Evolutionary conservation across 495 filamentous ascomycete species (phyloP).

Genomic region (Hypoxylon fragiforme): DNA sequence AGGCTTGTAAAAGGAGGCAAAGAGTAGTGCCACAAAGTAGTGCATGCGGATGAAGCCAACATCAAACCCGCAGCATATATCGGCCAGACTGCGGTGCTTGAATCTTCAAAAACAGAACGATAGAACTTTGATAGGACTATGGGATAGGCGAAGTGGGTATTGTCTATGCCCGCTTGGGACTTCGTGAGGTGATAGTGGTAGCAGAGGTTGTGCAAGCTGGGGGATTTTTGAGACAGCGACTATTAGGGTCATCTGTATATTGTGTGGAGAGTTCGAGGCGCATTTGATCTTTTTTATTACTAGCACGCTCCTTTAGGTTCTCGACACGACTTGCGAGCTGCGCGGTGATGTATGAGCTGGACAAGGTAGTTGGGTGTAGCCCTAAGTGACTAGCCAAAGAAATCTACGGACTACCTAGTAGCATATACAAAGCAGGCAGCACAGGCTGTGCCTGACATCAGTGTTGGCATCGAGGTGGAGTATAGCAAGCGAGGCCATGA

Average conservation of each 20-base stretch:
- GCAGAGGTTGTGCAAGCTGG: slow-evolving; percentile 37
- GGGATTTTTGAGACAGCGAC: slow-evolving; percentile 39
- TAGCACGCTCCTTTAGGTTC: slow-evolving; percentile 12
- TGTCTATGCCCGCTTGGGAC: slow-evolving; percentile 38
- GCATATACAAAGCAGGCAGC: slow-evolving; percentile 21
- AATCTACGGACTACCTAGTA: slow-evolving; percentile 19
- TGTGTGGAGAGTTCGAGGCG: slow-evolving; percentile 29
- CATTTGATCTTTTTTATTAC: slow-evolving; percentile 35
- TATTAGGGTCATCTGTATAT: slow-evolving; percentile 31
- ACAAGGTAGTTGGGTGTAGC: slow-evolving; percentile 38
- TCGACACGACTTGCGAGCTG: slow-evolving; percentile 25
- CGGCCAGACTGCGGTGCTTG: slow-evolving; percentile 40
- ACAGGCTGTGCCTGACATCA: slow-evolving; percentile 32
- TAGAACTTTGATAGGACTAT: slow-evolving; percentile 28
- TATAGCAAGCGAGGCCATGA: slow-evolving; percentile 31
- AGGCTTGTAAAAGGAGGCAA: slow-evolving; percentile 26
- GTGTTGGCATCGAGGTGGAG: slow-evolving; percentile 33
- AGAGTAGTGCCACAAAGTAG: slow-evolving; percentile 28
- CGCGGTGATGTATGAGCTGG: slow-evolving; percentile 26
- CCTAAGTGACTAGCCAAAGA: slow-evolving; percentile 28
- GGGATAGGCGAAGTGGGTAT: slow-evolving; percentile 30
- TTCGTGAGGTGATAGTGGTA: slow-evolving; percentile 25
- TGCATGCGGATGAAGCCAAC: slow-evolving; percentile 29
- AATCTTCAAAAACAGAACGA: slow-evolving; percentile 34
- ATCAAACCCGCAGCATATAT: slow-evolving; percentile 32